These are phyloP conservation scores for Plasmodium sp. DNA, from an alignment of 169 alveolate genomes.

Conservation along the genomic window DNA sequence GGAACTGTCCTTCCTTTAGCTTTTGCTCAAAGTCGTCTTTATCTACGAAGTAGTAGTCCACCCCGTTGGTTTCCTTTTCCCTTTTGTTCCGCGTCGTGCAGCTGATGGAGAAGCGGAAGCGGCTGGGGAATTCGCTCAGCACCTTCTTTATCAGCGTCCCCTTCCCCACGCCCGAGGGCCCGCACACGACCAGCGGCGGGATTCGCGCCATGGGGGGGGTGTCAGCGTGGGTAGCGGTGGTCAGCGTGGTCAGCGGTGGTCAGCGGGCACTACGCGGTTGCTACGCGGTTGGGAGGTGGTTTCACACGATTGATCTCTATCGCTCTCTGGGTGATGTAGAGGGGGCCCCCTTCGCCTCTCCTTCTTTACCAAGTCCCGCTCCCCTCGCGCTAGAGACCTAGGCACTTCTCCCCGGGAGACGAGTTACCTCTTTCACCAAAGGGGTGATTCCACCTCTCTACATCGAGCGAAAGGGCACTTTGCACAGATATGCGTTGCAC, in stretches of 20 bases:
- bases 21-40: slow-evolving; percentile 86
- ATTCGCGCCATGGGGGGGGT: neutral
- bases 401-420: neutral
- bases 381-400: neutral
- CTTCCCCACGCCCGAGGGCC: slow-evolving; percentile 96
- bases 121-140: slow-evolving; percentile 77
- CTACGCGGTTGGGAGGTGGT: too few relatives aligned
- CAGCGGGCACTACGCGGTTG: too few relatives aligned
- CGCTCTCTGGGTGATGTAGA: too few relatives aligned
- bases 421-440: neutral
- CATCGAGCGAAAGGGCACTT: neutral
- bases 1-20: slow-evolving; percentile 83
- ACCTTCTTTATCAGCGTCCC: slow-evolving; percentile 86
- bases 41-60: slow-evolving; percentile 86
- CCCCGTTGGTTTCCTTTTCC: slow-evolving; percentile 88
- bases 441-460: neutral
- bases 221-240: neutral
- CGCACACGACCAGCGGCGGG: slow-evolving; percentile 88
- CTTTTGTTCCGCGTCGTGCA: slow-evolving; percentile 91
- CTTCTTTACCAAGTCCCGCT: neutral
- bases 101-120: slow-evolving; percentile 86
- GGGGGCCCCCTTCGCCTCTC: too few relatives aligned
- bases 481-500: neutral
- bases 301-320: too few relatives aligned
- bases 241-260: too few relatives aligned